phyloP scores from a whole-genome alignment of 2,329 filamentous ascomycete genomes.

The Monilinia laxa region DNA sequence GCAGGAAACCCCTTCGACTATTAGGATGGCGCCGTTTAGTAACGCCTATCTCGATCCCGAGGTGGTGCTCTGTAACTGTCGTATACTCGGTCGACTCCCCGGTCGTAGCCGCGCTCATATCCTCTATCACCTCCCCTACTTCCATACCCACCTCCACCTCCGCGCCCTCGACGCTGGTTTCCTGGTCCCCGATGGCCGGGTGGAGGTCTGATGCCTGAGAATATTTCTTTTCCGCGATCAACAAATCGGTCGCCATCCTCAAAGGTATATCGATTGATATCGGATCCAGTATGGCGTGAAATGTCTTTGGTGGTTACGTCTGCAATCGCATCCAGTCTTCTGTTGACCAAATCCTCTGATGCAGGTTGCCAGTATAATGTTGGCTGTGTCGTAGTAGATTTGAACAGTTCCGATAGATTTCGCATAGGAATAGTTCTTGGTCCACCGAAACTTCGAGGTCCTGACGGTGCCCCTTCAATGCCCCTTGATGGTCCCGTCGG shows the following conservation, averaged over 20 bases:
- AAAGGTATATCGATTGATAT: slow-evolving; percentile 66
- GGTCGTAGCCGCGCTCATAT: slow-evolving; percentile 21
- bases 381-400: slow-evolving; percentile 59
- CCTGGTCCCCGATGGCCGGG: slow-evolving; percentile 42
- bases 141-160: not conserved
- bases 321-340: slow-evolving; percentile 62
- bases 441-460: slow-evolving; percentile 31
- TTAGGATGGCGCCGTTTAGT: slow-evolving; percentile 1
- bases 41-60: slow-evolving; percentile 23
- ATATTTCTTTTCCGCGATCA: slow-evolving; percentile 70
- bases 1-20: not conserved
- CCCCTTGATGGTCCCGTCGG: slow-evolving; percentile 35
- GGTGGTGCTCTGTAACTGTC: slow-evolving; percentile 18
- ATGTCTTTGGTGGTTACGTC: slow-evolving; percentile 44
- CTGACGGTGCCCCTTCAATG: slow-evolving; percentile 38
- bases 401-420: slow-evolving; percentile 54
- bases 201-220: slow-evolving; percentile 61
- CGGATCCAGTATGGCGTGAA: slow-evolving; percentile 45
- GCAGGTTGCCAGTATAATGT: slow-evolving; percentile 66
- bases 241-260: slow-evolving; percentile 66
- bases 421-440: slow-evolving; percentile 39
- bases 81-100: slow-evolving; percentile 20
- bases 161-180: slow-evolving; percentile 1
- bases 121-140: slow-evolving; percentile 19
- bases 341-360: slow-evolving; percentile 59